Evolutionary conservation across 2,329 filamentous ascomycete species (phyloP).

Genomic region (Pezicula radicicola): DNA sequence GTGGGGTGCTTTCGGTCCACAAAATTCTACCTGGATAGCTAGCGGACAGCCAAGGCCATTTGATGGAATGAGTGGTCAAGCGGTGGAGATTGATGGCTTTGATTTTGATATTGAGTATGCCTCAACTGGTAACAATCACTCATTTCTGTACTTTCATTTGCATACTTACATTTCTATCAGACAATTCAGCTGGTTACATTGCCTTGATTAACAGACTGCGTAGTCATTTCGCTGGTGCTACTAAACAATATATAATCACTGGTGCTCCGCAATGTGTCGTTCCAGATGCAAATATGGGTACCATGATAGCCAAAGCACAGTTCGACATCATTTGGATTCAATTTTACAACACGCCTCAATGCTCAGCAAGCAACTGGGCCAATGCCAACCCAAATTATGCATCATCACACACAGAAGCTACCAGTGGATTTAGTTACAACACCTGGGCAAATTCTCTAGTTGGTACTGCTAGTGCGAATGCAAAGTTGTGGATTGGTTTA

Average conservation of each 20-base stretch:
- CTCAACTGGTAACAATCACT: slow-evolving; percentile 3
- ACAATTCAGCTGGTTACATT: slow-evolving; percentile 10
- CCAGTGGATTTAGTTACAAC: slow-evolving; percentile 6
- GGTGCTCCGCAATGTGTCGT: slow-evolving; percentile 13
- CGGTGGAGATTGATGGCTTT: slow-evolving; percentile 12
- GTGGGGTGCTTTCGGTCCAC: slow-evolving; percentile 35
- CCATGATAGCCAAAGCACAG: slow-evolving; percentile 7
- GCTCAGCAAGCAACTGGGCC: slow-evolving; percentile 9
- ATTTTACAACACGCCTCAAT: slow-evolving; percentile 13
- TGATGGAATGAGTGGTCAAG: slow-evolving; percentile 1
- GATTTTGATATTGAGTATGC: slow-evolving; percentile 15
- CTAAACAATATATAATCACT: slow-evolving; percentile 10
- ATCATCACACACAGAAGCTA: not conserved
- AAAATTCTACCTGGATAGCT: slow-evolving; percentile 21
- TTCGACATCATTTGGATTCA: slow-evolving; percentile 15
- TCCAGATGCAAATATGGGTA: slow-evolving; percentile 13
- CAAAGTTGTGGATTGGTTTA: slow-evolving; percentile 13
- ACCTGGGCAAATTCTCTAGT: slow-evolving; percentile 4
- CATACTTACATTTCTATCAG: not conserved
- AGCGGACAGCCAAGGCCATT: slow-evolving; percentile 15
- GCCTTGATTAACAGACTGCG: slow-evolving; percentile 10
- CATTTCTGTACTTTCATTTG: not conserved
- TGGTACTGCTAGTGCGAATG: slow-evolving; percentile 6
- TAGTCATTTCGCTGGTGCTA: slow-evolving; percentile 2
- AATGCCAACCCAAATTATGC: slow-evolving; percentile 8